Percentiles rank a stretch among this genome's conserved stretches.
phyloP scores from a whole-genome alignment of 2,329 filamentous ascomycete genomes.

The Zarea fungicola region DNA sequence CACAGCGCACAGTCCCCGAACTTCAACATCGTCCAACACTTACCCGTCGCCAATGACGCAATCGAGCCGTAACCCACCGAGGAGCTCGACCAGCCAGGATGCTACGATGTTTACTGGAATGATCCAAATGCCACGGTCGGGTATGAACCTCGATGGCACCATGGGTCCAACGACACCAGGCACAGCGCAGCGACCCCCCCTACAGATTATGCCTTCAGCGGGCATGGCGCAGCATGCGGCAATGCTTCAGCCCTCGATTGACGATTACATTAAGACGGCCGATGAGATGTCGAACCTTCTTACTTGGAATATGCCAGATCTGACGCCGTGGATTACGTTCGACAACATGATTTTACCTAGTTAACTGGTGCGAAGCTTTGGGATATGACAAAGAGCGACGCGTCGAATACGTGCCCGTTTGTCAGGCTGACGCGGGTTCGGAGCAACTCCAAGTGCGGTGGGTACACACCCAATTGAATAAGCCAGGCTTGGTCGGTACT shows the following conservation, averaged over 20 bases:
- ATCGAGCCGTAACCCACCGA: conserved; percentile 11
- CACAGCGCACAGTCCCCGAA: conserved; percentile 10
- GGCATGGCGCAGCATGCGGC: conserved; percentile 15
- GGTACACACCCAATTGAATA: too few relatives aligned
- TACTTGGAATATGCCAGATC: conserved; percentile 20
- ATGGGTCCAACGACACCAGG: conserved; percentile 6
- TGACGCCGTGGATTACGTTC: conserved; percentile 16
- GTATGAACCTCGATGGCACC: conserved; percentile 4
- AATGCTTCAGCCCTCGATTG: conserved; percentile 16
- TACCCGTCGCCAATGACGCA: conserved; percentile 15
- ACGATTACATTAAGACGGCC: conserved; percentile 22
- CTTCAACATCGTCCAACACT: conserved; percentile 13
- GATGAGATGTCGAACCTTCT: conserved; percentile 22
- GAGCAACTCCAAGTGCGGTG: too few relatives aligned
- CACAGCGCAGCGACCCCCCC: conserved; percentile 10
- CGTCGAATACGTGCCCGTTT: too few relatives aligned
- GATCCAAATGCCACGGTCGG: conserved; percentile 8
- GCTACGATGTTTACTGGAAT: conserved; percentile 8
- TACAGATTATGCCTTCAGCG: conserved; percentile 15
- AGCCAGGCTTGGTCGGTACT: too few relatives aligned
- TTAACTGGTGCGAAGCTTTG: conserved; percentile 3
- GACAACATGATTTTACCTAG: conserved; percentile 9
- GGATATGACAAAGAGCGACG: neutral
- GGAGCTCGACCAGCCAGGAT: neutral
- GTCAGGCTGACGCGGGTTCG: too few relatives aligned